phyloP scores from a whole-genome alignment of 192 early-diverging fungal species.

The Chytriomyces hyalinus region DNA sequence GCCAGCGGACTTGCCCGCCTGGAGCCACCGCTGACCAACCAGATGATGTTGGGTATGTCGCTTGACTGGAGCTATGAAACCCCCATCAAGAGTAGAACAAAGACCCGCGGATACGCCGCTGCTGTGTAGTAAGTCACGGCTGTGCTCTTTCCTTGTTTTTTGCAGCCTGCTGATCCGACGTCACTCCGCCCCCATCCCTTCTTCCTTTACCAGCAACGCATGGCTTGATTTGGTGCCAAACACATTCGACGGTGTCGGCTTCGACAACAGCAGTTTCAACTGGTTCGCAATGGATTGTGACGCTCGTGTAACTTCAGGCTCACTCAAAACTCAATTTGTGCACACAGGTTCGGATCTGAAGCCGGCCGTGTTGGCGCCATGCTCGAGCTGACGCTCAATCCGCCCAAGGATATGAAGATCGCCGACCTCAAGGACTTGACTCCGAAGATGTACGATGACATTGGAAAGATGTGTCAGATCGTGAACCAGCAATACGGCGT shows the following conservation, averaged over 20 bases:
- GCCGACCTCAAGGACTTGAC: conserved; percentile 31
- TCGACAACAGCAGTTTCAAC: conserved; percentile 31
- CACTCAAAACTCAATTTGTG: neutral
- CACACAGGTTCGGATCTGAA: conserved; percentile 35
- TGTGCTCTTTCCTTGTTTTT: neutral
- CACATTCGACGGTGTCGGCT: conserved; percentile 11
- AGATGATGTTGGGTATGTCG: conserved; percentile 30
- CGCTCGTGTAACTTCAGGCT: neutral
- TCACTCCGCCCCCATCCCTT: neutral
- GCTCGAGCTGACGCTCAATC: conserved; percentile 45
- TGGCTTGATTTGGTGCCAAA: conserved; percentile 34
- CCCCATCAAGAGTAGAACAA: conserved; percentile 1
- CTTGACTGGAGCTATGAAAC: conserved; percentile 31
- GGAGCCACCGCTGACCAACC: conserved; percentile 9
- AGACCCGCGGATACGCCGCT: conserved; percentile 23
- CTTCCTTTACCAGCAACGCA: conserved; percentile 28
- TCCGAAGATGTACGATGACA: conserved; percentile 27
- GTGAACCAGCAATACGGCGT: conserved; percentile 45
- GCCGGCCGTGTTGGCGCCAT: conserved; percentile 40
- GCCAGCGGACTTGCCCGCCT: conserved; percentile 4
- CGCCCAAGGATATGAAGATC: conserved; percentile 13
- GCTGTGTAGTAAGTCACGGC: conserved; percentile 30
- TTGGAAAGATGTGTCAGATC: conserved; percentile 37
- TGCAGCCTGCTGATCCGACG: neutral
- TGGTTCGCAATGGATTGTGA: conserved; percentile 36